Percentiles rank a stretch among this genome's conserved stretches.
Conservation (phyloP, 768 basidiomycete genomes). For the Suillus decipiens region DNA sequence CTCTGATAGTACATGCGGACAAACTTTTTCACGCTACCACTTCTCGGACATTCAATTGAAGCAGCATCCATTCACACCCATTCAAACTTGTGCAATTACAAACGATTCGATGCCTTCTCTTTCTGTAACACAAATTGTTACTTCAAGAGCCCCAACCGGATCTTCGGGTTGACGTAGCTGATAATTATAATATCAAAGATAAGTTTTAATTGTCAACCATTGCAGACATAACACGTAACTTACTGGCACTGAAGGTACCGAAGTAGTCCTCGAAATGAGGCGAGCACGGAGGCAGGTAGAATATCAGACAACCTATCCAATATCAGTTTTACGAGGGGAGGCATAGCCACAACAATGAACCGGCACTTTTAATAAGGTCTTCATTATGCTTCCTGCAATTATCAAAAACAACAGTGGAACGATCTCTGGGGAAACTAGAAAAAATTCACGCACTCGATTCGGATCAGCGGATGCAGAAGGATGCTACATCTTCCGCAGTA, state of each 20-base stretch:
- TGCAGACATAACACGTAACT: not conserved
- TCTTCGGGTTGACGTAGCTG: not conserved
- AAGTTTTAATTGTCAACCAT: not conserved
- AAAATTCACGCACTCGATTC: too few relatives aligned
- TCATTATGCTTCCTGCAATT: not conserved
- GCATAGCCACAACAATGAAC: not conserved
- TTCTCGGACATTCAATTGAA: too few relatives aligned
- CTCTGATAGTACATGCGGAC: too few relatives aligned
- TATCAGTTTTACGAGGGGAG: too few relatives aligned
- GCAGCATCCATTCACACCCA: too few relatives aligned
- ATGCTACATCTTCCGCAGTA: not conserved
- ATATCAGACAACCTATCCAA: not conserved
- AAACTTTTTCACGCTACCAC: too few relatives aligned
- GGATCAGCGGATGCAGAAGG: not conserved
- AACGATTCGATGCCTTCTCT: conserved; percentile 5
- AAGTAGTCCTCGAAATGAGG: not conserved
- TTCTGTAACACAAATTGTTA: conserved; percentile 4
- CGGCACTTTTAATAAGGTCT: not conserved
- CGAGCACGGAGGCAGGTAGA: not conserved
- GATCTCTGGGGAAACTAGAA: not conserved
- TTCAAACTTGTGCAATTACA: too few relatives aligned
- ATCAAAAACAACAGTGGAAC: not conserved
- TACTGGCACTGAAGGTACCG: not conserved
- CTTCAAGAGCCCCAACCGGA: conserved; percentile 5
- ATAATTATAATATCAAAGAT: conserved; percentile 4